A percentile compares a stretch with the other conserved stretches of the same genome.
Evolutionary conservation across 768 basidiomycete species (phyloP).

Genomic region (Boletellus emodensis): DNA sequence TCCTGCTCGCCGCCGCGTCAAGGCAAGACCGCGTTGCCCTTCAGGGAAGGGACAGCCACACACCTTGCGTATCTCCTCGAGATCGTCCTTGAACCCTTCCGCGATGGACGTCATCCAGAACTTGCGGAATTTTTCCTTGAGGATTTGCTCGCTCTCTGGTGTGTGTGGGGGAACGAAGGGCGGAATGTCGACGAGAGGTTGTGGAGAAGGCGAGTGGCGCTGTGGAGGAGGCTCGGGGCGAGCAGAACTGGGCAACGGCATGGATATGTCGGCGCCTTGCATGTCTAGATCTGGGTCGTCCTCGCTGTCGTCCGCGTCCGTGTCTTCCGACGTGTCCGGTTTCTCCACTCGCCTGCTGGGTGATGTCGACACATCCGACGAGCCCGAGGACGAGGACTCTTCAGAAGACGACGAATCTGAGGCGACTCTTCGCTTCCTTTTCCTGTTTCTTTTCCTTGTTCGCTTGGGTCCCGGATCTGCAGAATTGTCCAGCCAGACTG

Average conservation of each 20-base stretch:
- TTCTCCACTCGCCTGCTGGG: not conserved
- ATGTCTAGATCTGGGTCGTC: constrained; percentile 7
- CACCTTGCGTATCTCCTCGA: constrained; percentile 82
- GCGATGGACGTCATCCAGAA: constrained; percentile 84
- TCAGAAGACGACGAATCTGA: constrained; percentile 44
- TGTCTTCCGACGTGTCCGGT: not conserved
- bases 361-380: constrained; percentile 5
- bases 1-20: constrained; percentile 36
- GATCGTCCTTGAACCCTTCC: constrained; percentile 77
- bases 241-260: not conserved
- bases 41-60: constrained; percentile 7
- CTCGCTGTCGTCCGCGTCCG: constrained; percentile 3
- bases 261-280: not conserved
- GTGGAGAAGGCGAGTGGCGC: constrained; percentile 27
- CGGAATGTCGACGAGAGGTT: constrained; percentile 37
- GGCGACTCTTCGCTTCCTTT: constrained; percentile 49
- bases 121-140: constrained; percentile 69
- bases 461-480: constrained; percentile 23
- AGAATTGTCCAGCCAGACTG: too few species aligned
- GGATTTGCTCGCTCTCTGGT: constrained; percentile 42
- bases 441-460: constrained; percentile 46
- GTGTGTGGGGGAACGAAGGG: constrained; percentile 51
- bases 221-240: constrained; percentile 1
- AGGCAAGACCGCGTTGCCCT: not conserved
- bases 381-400: constrained; percentile 19